Conservation (phyloP, 1,284 basidiomycete species). For the Phylloporus gajari region DNA sequence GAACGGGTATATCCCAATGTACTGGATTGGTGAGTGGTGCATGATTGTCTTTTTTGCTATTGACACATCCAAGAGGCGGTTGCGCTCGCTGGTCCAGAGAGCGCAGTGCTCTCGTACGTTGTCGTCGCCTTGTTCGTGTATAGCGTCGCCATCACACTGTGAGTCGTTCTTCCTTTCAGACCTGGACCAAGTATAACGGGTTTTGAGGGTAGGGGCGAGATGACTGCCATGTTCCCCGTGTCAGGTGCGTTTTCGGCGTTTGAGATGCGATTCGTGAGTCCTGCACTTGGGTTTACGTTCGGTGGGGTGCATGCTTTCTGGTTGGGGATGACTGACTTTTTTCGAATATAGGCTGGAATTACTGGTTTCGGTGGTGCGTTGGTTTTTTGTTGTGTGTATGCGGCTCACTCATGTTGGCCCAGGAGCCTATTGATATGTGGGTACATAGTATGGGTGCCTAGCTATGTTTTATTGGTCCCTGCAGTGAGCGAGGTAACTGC, state of each 20-base stretch:
- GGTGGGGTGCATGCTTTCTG: conserved; percentile 41
- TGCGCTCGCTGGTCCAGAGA: conserved; percentile 59
- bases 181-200: not conserved
- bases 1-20: conserved; percentile 58
- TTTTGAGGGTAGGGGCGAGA: conserved; percentile 50
- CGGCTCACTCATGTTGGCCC: conserved; percentile 7
- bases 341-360: too few relatives aligned
- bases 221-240: conserved; percentile 56
- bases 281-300: conserved; percentile 63
- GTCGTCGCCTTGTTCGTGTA: conserved; percentile 65
- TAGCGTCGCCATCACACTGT: conserved; percentile 65
- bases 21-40: conserved; percentile 51
- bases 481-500: conserved; percentile 57
- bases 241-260: conserved; percentile 64
- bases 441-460: conserved; percentile 20
- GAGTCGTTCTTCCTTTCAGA: conserved; percentile 22
- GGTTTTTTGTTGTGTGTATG: not conserved
- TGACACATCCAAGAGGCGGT: conserved; percentile 43
- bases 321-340: not conserved
- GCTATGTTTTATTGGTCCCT: not conserved
- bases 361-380: conserved; percentile 65
- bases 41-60: not conserved
- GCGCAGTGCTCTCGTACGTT: conserved; percentile 60
- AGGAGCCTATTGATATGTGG: conserved; percentile 55
- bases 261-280: conserved; percentile 58